Conservation (phyloP, 139 green algal genomes). For the Chlamydomonas asymmetrica region DNA sequence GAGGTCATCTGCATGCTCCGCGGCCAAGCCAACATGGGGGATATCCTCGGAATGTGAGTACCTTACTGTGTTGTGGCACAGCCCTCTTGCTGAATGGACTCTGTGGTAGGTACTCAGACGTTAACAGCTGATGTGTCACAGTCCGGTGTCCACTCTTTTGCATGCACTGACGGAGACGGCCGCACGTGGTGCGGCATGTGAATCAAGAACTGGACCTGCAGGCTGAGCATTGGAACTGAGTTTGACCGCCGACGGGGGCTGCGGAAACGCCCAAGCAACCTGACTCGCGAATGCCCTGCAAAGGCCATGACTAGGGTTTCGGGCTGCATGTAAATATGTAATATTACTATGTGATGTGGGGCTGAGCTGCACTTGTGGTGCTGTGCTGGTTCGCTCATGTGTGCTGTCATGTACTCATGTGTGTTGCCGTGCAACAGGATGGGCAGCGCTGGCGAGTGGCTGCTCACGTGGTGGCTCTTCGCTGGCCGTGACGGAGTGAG, state of each 20-base stretch:
- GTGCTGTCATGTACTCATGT: not conserved
- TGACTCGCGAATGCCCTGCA: not conserved
- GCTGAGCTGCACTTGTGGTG: no score
- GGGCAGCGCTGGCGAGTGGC: conserved; percentile 13
- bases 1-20: conserved; percentile 6
- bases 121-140: no score
- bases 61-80: not conserved
- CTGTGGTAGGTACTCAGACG: no score
- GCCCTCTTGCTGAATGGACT: not conserved
- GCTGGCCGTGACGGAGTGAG: not conserved
- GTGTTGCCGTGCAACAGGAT: not conserved
- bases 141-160: no score
- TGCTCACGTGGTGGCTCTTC: conserved; percentile 23
- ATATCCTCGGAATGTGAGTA: conserved; percentile 14
- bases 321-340: not conserved
- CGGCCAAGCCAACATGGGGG: conserved; percentile 25
- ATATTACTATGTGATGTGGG: no score
- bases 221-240: not conserved
- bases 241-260: not conserved
- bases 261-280: not conserved
- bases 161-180: not conserved
- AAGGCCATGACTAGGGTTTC: not conserved
- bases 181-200: not conserved
- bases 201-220: not conserved
- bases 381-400: not conserved